Base-by-base conservation (phyloP, 2,329 filamentous ascomycete species). In the Penicillium sp. region DNA sequence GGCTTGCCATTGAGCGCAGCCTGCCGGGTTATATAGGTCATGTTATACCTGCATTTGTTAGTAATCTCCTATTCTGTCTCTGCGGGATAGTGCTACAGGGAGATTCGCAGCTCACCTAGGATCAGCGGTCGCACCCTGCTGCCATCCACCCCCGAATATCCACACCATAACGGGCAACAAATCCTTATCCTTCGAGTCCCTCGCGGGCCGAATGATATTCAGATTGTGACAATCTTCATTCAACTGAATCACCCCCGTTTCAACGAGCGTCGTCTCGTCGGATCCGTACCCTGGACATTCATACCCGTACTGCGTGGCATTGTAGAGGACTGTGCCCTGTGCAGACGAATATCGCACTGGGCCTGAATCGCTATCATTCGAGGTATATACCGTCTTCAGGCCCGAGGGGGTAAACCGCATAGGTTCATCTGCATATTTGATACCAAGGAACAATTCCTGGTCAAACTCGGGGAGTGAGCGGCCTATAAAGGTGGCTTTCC, bases 221-320 rank as follows among this genome's bases (percentile, higher is more conserved):
- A 74, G 21, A 58, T 72, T 73, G 26, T 70, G 51, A 47, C 72
- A 74, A 53, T 74, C 65, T 58, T 74, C 71, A 31, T 63, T 63
- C 53, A 71, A 44, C 13, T 55, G 41, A 26, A 70, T 67, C 15
- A 67, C 52, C 1, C 71, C 69, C 46, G 55, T 56, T 5, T 67
- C 55, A 11, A 71, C 65, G 17, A 74, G 44, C 3, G 60, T 66
- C 3, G 64, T 70, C 17, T 70, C 69, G 49, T 74, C 71, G 1
- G 71, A 73, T 23, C 72, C 72, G 55, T 74, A 74, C 2, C 67
- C 71, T 11, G 72, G 72, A 56, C 72, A 73, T n/a, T 74, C 71
- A 29, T 69, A 61, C 13, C 71, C 71, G 53, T 74, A 74, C n/a
- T 67, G 51, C 1, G 71, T 72, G 1, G 71, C 71, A 56, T 74